Base-by-base conservation (phyloP, 2,329 filamentous ascomycete genomes). In the Cercospora zeina region DNA sequence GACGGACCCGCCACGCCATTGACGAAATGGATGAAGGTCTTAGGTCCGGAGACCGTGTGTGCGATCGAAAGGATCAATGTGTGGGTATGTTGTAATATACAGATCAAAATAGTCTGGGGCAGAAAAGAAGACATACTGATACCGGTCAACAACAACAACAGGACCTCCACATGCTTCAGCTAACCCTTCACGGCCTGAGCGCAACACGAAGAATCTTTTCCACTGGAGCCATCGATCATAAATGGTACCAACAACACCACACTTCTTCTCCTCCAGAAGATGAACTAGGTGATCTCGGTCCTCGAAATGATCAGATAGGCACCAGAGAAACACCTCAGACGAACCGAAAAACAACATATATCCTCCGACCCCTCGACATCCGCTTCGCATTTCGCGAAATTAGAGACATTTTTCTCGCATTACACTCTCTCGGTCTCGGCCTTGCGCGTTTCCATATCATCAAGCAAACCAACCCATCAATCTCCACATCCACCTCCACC, bases 111-210 rank as follows among this genome's bases (percentile, higher is more conserved):
- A 13, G 36, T 39, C 6, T 45, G 47, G 0, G 9, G 3, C 5
- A 16, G 4, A 50, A 16, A 9, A 6, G 1, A 14, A 33, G 27
- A 27, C 10, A 47, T 30, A 51, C 27, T 62, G 14, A 45, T 2
- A 55, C 34, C 13, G 5, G 45, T n/a, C n/a, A n/a, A n/a, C n/a
- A n/a, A n/a, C n/a, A 27, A 27, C 16, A n/a, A 51, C 30, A 67
- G 65, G 67, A 71, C 49, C 63, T 71, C 56, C 69, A 69, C 45
- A 70, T 63, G 56, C 67, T 70, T 21, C 68, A 70, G 42, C 65
- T 62, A 24, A 70, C 68, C 1, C 58, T 71, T 9, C 62, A 67
- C 49, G 69, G 69, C 45, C 31, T 54, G 9, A 62, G 62, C 6
- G 55, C 62, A 1, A 67, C 68, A 4, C 19, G 27, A 10, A 31